Base-by-base conservation (phyloP, 1,139 yeast species). In the Torulaspora pretoriensis region DNA sequence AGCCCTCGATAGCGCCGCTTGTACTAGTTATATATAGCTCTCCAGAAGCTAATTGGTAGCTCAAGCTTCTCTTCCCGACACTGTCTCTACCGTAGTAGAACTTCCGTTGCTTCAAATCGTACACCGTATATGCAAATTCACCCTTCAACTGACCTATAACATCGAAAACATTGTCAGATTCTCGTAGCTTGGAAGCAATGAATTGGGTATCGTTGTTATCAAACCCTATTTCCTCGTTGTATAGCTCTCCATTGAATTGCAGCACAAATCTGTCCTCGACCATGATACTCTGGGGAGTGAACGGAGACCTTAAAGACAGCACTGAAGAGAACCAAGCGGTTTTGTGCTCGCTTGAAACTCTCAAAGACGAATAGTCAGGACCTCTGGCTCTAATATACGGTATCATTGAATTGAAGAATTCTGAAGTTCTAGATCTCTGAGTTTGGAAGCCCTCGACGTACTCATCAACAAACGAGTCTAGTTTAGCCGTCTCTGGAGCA, bases 191-290 rank as follows among this genome's bases (percentile, higher is more conserved):
- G 2, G 64, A 49, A 29, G 64, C 65, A 14, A 80, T 64, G 45
- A 60, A 75, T 4, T 63, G 64, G 0, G 83, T 75, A 59, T 82
- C 88, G 54, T 78, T 79, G 1, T 63, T 45, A 16, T 67, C 55
- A 26, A 83, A 75, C 29, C 75, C 81, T 0, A 63, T 29, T n/a
- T 14, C 32, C 19, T 29, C 58, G 53, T 82, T 81, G 61, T 90
- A 90, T 9, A 89, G 68, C 60, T 90, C 97, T 0, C 97, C 98
- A 61, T 92, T 92, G 67, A 83, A 92, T 58, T 86, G 96, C 12
- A 81, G 53, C 1, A 72, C 57, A 34, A 52, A 80, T 46, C 57
- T 66, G 40, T 61, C 63, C 7, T 61, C 65, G 13, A 56, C 56
- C 3, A 34, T 47, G 8, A 75, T 51, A 0, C 97, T 96, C 64